phyloP scores from a whole-genome alignment of 2,329 filamentous ascomycete genomes.

The Escovopsis sp. region DNA sequence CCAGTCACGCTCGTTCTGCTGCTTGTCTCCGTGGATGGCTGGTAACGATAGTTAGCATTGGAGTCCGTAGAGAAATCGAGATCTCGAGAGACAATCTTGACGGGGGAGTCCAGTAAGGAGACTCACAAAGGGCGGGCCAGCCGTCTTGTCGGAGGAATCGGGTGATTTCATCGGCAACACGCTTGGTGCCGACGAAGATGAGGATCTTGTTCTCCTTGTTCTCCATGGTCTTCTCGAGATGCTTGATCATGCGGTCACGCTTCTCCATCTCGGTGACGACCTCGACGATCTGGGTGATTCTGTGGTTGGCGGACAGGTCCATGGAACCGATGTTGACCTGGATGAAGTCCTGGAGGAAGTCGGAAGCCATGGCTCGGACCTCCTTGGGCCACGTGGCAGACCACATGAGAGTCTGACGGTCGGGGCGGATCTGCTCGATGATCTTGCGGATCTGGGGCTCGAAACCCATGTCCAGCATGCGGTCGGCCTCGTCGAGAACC shows the following conservation, averaged over 20 bases:
- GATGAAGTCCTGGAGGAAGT: constrained; percentile 91
- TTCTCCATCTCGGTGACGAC: constrained; percentile 95
- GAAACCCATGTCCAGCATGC: constrained; percentile 99
- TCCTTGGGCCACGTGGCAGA: constrained; percentile 99
- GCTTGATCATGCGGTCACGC: constrained; percentile 93
- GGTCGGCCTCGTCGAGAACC: constrained; percentile 95
- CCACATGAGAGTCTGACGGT: constrained; percentile 99
- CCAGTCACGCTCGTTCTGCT: constrained; percentile 99
- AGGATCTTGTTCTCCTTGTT: constrained; percentile 89
- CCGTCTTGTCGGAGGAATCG: constrained; percentile 94
- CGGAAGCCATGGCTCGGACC: constrained; percentile 76
- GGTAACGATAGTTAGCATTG: constrained; percentile 20
- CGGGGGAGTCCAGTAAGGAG: constrained; percentile 5
- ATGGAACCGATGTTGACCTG: constrained; percentile 97
- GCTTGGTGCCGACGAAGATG: constrained; percentile 87
- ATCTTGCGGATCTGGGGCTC: constrained; percentile 99
- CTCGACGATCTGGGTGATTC: constrained; percentile 95
- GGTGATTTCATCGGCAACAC: constrained; percentile 94
- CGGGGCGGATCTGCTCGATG: constrained; percentile 89
- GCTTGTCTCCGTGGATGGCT: constrained; percentile 98
- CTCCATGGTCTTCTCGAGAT: constrained; percentile 95
- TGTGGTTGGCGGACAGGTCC: constrained; percentile 91
- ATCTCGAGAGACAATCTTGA: constrained; percentile 15
- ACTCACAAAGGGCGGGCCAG: constrained; percentile 90
- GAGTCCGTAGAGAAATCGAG: constrained; percentile 16